Evolutionary conservation across 2,329 filamentous ascomycete genomes (phyloP), one percentile per base, ranked within the genome.

Genomic region (Albifimbria verrucaria): DNA sequence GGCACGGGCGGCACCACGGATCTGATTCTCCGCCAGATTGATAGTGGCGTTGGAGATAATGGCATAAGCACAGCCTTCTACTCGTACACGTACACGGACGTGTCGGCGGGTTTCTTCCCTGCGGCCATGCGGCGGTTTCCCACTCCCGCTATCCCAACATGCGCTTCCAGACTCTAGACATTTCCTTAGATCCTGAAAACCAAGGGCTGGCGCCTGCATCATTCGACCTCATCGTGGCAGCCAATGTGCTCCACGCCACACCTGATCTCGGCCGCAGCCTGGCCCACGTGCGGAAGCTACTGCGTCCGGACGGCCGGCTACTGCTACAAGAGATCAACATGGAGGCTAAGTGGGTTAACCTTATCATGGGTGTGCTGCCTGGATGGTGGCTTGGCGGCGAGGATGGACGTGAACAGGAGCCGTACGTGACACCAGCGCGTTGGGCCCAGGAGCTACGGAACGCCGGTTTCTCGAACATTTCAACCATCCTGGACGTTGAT

Each of bases 71-170:
- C n/a, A n/a, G n/a, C n/a, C n/a, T n/a, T n/a, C n/a, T n/a, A n/a
- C n/a, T n/a, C n/a, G n/a, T n/a, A n/a, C n/a, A n/a, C n/a, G n/a
- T 75, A 64, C 51, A 73, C 71, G 1, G 72, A 76, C 46, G 65
- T 73, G 2, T 73, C 68, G 7, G 36, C 55, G 10, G 57, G 49
- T 4, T 68, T 68, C 53, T 66, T 71, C 43, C 51, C 49, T 4
- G 32, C 45, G 2, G 66, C 65, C 3, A n/a, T n/a, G n/a, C n/a
- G n/a, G n/a, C n/a, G n/a, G n/a, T n/a, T n/a, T n/a, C 32, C 32
- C 5, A 5, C 18, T 39, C 18, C 32, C 4, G 12, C 6, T 12
- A 39, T n/a, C 5, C 12, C 5, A 52, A 56, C 21, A 52, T 59
- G 17, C 39, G 46, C 32, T 61, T 52, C 55, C 64, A 20, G 9